Evolutionary conservation across 805 yeast genomes (phyloP).

Genomic region (Pichia ethanolica): DNA sequence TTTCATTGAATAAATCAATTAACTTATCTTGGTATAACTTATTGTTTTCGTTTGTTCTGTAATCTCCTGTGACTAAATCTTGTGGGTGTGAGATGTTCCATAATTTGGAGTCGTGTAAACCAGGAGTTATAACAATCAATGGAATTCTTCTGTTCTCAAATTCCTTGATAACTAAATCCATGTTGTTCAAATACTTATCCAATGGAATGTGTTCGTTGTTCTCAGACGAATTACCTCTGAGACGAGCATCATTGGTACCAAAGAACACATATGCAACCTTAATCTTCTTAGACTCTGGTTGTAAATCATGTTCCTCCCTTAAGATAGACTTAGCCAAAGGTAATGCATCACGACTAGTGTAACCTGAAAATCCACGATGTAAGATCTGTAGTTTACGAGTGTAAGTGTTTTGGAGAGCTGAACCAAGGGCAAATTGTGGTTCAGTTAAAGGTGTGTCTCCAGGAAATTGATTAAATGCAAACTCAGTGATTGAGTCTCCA

Average conservation of each 20-base stretch:
- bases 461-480: conserved; percentile 20
- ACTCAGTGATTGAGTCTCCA: conserved; percentile 33
- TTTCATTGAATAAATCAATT: conserved; percentile 32
- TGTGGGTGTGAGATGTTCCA: conserved; percentile 33
- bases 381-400: conserved; percentile 58
- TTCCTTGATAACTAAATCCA: conserved; percentile 33
- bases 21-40: conserved; percentile 46
- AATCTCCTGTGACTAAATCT: conserved; percentile 32
- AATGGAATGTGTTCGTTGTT: conserved; percentile 38
- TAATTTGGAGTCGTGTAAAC: conserved; percentile 37
- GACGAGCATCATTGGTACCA: conserved; percentile 69
- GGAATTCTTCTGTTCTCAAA: conserved; percentile 37
- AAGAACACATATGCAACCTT: conserved; percentile 51
- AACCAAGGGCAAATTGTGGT: conserved; percentile 25
- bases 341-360: conserved; percentile 55
- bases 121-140: conserved; percentile 58
- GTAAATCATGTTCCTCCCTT: conserved; percentile 35
- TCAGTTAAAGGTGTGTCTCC: neutral
- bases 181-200: conserved; percentile 42
- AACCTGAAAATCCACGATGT: conserved; percentile 73
- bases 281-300: conserved; percentile 27
- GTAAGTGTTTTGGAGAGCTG: conserved; percentile 32
- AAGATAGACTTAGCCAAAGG: conserved; percentile 43
- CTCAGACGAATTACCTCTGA: conserved; percentile 31
- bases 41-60: conserved; percentile 40